These are phyloP conservation scores for Aspergillus sclerotioniger DNA, from an alignment of 495 filamentous ascomycete genomes.

Conservation along the genomic window DNA sequence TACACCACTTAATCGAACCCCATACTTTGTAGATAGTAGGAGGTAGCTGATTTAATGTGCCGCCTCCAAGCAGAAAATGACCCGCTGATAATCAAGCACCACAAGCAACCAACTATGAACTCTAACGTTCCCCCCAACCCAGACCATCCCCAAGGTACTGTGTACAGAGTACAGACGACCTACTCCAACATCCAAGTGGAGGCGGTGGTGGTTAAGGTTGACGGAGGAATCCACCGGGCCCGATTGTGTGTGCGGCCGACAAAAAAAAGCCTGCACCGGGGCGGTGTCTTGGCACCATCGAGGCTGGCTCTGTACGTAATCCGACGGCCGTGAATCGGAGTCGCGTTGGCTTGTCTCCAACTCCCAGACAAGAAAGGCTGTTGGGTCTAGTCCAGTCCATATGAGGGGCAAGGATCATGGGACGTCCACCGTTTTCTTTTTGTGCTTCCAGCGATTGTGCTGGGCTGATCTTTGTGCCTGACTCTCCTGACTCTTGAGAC, in stretches of 20 bases:
- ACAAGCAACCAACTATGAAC: no score
- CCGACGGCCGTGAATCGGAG: slow-evolving; percentile 3
- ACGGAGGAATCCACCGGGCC: neutral
- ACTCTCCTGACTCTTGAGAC: neutral
- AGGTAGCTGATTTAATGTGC: no score
- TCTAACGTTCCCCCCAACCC: no score
- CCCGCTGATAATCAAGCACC: no score
- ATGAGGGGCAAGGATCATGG: neutral
- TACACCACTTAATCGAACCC: no score
- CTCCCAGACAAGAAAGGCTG: neutral
- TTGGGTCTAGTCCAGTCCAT: neutral
- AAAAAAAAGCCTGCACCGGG: neutral
- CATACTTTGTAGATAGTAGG: no score
- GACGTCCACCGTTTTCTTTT: neutral
- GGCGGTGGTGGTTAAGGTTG: neutral
- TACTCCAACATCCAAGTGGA: neutral
- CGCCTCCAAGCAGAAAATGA: no score
- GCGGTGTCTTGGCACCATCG: neutral
- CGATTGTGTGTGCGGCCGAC: neutral
- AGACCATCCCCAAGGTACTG: no score
- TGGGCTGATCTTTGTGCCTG: neutral
- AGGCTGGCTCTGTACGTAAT: slow-evolving; percentile 1
- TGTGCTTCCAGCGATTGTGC: neutral
- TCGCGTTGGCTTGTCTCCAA: neutral
- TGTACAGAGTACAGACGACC: no score